Percentiles rank a stretch among this genome's conserved stretches.
These are phyloP conservation scores for Medicago arabica DNA, from an alignment of 306 rosid genomes.

Conservation along the genomic window DNA sequence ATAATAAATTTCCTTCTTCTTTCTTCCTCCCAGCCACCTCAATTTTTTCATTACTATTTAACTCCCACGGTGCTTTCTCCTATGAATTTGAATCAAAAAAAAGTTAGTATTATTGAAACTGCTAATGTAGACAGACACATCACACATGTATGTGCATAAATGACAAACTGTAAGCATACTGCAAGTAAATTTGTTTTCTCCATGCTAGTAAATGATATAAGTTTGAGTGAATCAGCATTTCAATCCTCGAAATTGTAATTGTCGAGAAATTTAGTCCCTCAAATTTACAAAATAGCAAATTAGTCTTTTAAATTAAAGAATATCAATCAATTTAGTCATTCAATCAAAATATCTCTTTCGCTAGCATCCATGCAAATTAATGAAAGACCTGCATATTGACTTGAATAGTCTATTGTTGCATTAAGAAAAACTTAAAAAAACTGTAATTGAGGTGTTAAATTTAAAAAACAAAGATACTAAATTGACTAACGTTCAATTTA, in stretches of 20 bases:
- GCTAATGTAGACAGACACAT: background rate
- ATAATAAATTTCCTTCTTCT: slow-evolving; percentile 73
- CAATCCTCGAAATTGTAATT: background rate
- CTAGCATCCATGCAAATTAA: background rate
- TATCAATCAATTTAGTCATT: background rate
- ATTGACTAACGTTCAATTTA: no score
- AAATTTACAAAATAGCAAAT: background rate
- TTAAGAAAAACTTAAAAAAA: no score
- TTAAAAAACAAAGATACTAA: no score
- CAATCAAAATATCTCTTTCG: background rate
- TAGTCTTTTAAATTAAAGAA: background rate
- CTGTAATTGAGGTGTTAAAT: no score
- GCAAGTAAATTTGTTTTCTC: slow-evolving; percentile 32
- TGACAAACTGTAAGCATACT: slow-evolving; percentile 8
- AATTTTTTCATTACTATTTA: slow-evolving; percentile 63
- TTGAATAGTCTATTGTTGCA: no score
- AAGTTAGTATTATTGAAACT: slow-evolving; percentile 27
- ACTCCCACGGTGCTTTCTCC: slow-evolving; percentile 78
- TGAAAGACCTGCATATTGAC: background rate
- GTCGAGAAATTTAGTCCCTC: background rate
- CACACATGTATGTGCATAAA: slow-evolving; percentile 15
- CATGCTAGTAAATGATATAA: slow-evolving; percentile 24
- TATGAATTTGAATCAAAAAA: slow-evolving; percentile 42
- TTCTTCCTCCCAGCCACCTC: slow-evolving; percentile 68
- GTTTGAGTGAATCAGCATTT: no score